Base-by-base conservation (phyloP, 164 flowering plant species). In the Euptelea pleiosperma region DNA sequence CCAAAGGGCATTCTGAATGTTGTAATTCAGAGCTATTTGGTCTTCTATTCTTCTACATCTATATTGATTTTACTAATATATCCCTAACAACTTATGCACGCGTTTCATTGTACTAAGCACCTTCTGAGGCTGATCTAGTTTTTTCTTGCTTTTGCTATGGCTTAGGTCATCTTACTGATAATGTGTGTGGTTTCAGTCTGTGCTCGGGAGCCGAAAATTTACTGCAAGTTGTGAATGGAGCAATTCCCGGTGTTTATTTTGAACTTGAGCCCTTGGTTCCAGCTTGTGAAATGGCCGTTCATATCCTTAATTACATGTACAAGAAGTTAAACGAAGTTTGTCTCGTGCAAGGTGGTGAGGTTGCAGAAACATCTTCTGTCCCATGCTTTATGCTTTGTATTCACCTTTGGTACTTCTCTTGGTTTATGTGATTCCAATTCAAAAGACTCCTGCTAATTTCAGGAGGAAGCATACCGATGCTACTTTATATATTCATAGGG, bases 311-410 rank as follows among this genome's bases (percentile, higher is more conserved):
- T 66, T 63, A 75, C 69, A 84, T 94, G 31, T 87, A 91, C 67
- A 58, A 63, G 73, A 84, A 75, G 82, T 83, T 91, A 35, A 83
- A 84, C 69, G 88, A 89, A 81, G 78, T 76, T 65, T 86, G 96
- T 76, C 87, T 82, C 29, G 83, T 94, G 65, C 87, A 84, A 78
- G 91, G 87, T 73, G 96, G 97, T 64, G 91, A 93, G 99, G 99
- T 93, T 77, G 78, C 65, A 36, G 53, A 42, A 54, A 24, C 7
- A 47, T 40, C 43, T 55, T 28, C 22, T 42, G 22, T 2, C 11
- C 16, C 36, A 9, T 33, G 42, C 42, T 52, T 30, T 41, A 5
- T 43, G 6, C 11, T 47, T 36, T 53, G 8, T 34, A 11, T 22
- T 31, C 35, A 2, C 16, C 14, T 12, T 5, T 45, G 19, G 36